Conservation (phyloP, 1,284 basidiomycete species). For the Ustilago nuda region DNA sequence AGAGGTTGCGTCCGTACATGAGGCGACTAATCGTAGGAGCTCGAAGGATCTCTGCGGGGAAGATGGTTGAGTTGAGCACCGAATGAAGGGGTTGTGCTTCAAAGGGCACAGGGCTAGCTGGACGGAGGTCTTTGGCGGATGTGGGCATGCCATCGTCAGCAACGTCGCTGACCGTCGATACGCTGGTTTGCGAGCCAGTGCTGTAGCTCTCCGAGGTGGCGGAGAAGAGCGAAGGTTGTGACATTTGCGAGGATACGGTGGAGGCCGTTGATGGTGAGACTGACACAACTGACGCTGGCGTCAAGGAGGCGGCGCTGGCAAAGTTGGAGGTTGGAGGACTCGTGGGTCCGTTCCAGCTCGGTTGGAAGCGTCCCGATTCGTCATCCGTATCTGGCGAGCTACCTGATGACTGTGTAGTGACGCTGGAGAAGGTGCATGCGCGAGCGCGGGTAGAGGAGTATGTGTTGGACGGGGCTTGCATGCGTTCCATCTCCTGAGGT, state of each 20-base stretch:
- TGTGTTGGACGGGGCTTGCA: constrained; percentile 23
- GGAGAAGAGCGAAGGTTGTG: constrained; percentile 56
- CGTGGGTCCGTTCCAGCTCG: constrained; percentile 25
- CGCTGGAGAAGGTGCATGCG: constrained; percentile 48
- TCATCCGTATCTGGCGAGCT: constrained; percentile 49
- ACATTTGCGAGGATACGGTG: constrained; percentile 43
- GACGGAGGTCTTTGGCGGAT: constrained; percentile 10
- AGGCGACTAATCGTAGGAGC: constrained; percentile 41
- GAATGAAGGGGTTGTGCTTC: constrained; percentile 56
- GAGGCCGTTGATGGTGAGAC: constrained; percentile 50
- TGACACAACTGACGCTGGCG: constrained; percentile 21
- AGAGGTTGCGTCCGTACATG: constrained; percentile 36
- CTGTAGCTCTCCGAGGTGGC: constrained; percentile 36
- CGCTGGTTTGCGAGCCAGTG: constrained; percentile 41
- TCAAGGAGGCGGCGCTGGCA: constrained; percentile 6
- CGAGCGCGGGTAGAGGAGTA: constrained; percentile 31
- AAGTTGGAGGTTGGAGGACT: constrained; percentile 9
- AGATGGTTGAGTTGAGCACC: constrained; percentile 60
- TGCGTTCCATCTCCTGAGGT: constrained; percentile 37
- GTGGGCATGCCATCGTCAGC: constrained; percentile 25
- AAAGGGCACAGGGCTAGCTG: constrained; percentile 3
- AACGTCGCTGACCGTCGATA: constrained; percentile 40
- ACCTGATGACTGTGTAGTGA: constrained; percentile 47
- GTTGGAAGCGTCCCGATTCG: constrained; percentile 31
- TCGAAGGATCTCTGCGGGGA: constrained; percentile 52